Evolutionary conservation across 2,329 filamentous ascomycete species (phyloP), one percentile per base, ranked within the genome.

Genomic region (Ophiostoma quercus): DNA sequence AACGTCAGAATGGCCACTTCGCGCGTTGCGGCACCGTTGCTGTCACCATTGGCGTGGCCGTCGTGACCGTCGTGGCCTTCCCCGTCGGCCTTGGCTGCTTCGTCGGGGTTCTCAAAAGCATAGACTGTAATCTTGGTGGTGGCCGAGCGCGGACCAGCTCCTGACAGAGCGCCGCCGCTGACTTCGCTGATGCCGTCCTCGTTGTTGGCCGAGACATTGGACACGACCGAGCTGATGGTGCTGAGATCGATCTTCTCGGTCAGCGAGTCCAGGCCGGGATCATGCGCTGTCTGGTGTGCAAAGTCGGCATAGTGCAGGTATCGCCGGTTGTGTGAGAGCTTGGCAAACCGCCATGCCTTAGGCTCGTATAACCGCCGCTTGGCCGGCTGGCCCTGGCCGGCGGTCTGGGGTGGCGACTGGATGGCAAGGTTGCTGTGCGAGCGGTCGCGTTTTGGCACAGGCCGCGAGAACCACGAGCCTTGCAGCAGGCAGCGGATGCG

Each of bases 281-380:
- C 87, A 47, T 85, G 83, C 2, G 84, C 79, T 51, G 84, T 83
- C 79, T 88, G 88, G 54, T 85, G 80, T 43, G 88, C 84, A 77
- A 96, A 98, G 78, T 96, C 91, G 70, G 90, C 90, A 77, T 95
- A 97, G 80, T 98, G 94, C 60, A 99, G 84, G 79, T 90, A 95
- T 69, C 93, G 87, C 71, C 94, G 85, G 78, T 98, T 97, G 79
- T 96, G 93, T 60, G 94, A 97, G 57, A 99, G 84, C 76, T 90
- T 90, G 65, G 92, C 92, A 78, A 91, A 99, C 71, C 93, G 88
- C 88, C 92, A 96, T 6, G 86, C 82, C 12, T 84, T 84, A 3
- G 84, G 83, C 43, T 83, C 80, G 67, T 81, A 80, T 4, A 81
- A 76, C 25, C 80, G 79, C 3, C 79, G 78, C 73, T 77, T 79